Percentiles rank a stretch among this genome's conserved stretches.
Evolutionary conservation across 2,329 filamentous ascomycete species (phyloP).

Genomic region (Pseudocercospora crystallina): DNA sequence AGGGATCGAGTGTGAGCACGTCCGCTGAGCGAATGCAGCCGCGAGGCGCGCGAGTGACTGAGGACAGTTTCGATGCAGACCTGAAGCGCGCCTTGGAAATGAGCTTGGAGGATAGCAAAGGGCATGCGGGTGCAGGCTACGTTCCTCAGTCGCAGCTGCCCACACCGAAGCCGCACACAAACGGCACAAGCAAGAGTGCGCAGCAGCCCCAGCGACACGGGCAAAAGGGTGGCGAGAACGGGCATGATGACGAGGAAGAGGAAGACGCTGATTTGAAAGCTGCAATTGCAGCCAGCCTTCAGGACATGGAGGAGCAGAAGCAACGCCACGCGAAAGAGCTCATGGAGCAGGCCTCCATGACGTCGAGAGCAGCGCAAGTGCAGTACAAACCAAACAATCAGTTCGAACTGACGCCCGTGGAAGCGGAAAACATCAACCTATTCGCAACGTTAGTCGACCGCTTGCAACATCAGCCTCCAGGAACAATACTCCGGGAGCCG

Average conservation of each 20-base stretch:
- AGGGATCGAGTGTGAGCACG: conserved; percentile 43
- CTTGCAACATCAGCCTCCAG: conserved; percentile 89
- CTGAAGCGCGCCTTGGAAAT: conserved; percentile 90
- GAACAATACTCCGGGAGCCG: conserved; percentile 92
- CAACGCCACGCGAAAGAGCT: conserved; percentile 80
- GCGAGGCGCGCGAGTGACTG: conserved; percentile 70
- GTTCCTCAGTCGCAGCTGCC: conserved; percentile 55
- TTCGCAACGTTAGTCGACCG: conserved; percentile 93
- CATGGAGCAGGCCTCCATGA: conserved; percentile 63
- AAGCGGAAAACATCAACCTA: conserved; percentile 96
- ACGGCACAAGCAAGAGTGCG: conserved; percentile 32
- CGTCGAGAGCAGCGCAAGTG: conserved; percentile 54
- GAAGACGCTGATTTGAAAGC: conserved; percentile 92
- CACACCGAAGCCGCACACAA: conserved; percentile 29
- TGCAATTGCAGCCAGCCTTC: conserved; percentile 89
- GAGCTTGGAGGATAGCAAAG: conserved; percentile 91
- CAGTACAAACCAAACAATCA: conserved; percentile 76
- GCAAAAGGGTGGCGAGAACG: neutral
- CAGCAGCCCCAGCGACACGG: conserved; percentile 10
- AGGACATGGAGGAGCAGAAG: conserved; percentile 98
- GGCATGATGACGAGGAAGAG: conserved; percentile 60
- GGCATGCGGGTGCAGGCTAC: conserved; percentile 68
- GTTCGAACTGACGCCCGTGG: conserved; percentile 88
- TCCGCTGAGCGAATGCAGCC: conserved; percentile 70
- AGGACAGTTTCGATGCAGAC: conserved; percentile 88